phyloP scores from a whole-genome alignment of 2,329 filamentous ascomycete species.

The Tolypocladium pustulatum region DNA sequence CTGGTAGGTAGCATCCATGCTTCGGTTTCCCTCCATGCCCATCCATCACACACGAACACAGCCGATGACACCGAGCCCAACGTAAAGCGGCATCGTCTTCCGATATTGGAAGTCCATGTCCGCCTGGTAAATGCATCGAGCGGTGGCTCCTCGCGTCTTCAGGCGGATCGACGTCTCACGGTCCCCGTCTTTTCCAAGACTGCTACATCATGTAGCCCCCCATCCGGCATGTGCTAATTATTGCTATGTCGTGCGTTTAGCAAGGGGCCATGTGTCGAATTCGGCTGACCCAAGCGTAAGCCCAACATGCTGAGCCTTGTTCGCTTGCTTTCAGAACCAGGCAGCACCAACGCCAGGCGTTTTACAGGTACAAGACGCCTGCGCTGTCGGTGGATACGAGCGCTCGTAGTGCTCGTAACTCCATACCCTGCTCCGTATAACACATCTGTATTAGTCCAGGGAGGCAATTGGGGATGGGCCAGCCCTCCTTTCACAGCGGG shows the following conservation, averaged over 20 bases:
- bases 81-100: neutral
- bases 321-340: neutral
- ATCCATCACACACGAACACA: neutral
- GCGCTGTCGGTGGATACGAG: neutral
- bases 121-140: neutral
- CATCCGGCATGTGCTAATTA: neutral
- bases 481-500: neutral
- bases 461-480: neutral
- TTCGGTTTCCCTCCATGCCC: neutral
- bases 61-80: neutral
- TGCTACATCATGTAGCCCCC: neutral
- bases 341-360: neutral
- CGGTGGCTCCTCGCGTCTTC: neutral
- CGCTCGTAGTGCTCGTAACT: neutral
- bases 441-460: neutral
- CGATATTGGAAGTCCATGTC: neutral
- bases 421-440: neutral
- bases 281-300: neutral
- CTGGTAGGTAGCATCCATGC: neutral
- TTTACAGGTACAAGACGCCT: neutral
- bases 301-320: neutral
- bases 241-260: neutral
- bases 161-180: neutral
- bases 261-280: neutral
- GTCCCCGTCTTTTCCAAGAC: neutral